phyloP scores from a whole-genome alignment of 2,329 filamentous ascomycete genomes.

The Mollisiaceae sp. region DNA sequence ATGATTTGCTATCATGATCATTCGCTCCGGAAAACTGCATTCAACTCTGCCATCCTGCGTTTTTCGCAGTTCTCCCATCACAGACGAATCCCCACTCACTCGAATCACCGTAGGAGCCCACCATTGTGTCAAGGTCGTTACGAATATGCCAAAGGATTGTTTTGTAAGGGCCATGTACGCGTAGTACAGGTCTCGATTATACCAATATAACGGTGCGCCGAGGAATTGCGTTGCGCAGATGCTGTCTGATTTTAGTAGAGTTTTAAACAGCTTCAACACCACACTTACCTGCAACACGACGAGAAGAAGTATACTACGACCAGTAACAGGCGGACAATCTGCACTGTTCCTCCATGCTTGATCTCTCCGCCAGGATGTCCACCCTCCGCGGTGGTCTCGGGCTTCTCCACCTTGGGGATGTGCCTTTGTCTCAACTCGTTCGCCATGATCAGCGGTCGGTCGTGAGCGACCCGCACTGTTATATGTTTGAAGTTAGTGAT shows the following conservation, averaged over 20 bases:
- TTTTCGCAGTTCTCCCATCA: slow-evolving; percentile 74
- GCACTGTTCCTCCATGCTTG: slow-evolving; percentile 39
- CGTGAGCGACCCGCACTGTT: slow-evolving; percentile 1
- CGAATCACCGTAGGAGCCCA: slow-evolving; percentile 85
- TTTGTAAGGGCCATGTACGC: slow-evolving; percentile 89
- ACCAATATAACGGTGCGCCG: slow-evolving; percentile 75
- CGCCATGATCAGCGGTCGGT: slow-evolving; percentile 28
- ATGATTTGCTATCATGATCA: slow-evolving; percentile 87
- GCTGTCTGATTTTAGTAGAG: slow-evolving; percentile 47
- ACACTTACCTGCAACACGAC: slow-evolving; percentile 40
- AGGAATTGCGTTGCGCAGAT: slow-evolving; percentile 76
- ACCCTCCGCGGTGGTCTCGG: slow-evolving; percentile 15
- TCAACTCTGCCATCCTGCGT: slow-evolving; percentile 75
- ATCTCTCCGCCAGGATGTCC: slow-evolving; percentile 43
- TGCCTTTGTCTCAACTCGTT: slow-evolving; percentile 38
- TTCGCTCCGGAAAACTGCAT: slow-evolving; percentile 79
- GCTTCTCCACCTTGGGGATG: slow-evolving; percentile 12
- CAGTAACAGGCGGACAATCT: slow-evolving; percentile 38
- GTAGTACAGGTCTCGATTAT: slow-evolving; percentile 80
- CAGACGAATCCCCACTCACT: slow-evolving; percentile 82
- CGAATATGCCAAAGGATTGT: slow-evolving; percentile 78
- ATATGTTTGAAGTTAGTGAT: neutral
- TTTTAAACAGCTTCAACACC: neutral
- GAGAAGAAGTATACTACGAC: slow-evolving; percentile 39
- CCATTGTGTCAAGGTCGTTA: slow-evolving; percentile 81